Evolutionary conservation across 306 rosid genomes (phyloP).

Genomic region (Rubus parviflorus): DNA sequence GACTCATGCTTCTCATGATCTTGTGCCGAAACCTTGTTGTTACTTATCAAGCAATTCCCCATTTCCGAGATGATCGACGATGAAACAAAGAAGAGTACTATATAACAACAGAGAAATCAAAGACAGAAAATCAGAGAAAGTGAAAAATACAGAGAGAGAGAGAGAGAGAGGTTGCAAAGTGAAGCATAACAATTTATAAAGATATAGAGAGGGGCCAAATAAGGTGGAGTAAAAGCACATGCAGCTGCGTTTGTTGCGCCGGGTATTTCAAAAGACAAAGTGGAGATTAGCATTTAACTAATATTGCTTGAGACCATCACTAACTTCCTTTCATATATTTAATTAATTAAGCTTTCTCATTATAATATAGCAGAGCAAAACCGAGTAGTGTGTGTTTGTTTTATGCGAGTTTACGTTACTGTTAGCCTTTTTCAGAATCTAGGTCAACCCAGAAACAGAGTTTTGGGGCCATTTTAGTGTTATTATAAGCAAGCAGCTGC

Average conservation of each 20-base stretch:
- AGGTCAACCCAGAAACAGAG: conserved; percentile 5
- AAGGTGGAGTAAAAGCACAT: conserved; percentile 53
- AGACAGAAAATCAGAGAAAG: neutral
- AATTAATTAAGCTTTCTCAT: neutral
- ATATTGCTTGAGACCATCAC: conserved; percentile 27
- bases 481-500: neutral
- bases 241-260: conserved; percentile 67
- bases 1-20: conserved; percentile 31
- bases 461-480: too few species aligned
- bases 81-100: too few species aligned
- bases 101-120: neutral
- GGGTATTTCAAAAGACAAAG: conserved; percentile 26
- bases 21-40: conserved; percentile 40
- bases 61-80: conserved; percentile 25
- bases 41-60: conserved; percentile 72
- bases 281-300: conserved; percentile 29
- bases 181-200: neutral
- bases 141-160: conserved; percentile 18
- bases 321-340: conserved; percentile 7
- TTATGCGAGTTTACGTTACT: neutral
- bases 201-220: neutral
- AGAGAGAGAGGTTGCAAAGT: neutral
- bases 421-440: too few species aligned
- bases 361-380: neutral
- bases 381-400: neutral